Evolutionary conservation across 495 filamentous ascomycete species (phyloP), one percentile per base, ranked within the genome.

Genomic region (Penicillium antarcticum): DNA sequence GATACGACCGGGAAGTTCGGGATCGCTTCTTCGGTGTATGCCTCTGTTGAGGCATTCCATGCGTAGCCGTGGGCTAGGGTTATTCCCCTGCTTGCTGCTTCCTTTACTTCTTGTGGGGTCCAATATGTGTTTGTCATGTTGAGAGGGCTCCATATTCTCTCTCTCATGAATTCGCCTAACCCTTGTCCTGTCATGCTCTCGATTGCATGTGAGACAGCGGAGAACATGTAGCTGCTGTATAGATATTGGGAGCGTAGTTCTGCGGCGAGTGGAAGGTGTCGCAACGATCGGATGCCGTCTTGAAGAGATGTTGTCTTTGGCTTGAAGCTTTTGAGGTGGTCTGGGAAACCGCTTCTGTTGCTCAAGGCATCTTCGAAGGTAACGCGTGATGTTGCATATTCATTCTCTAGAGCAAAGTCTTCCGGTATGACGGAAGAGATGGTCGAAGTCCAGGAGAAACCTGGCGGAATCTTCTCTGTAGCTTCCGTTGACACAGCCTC

Each of bases 161-260:
- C 61, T 5, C 59, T 57, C 55, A 84, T 48, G 13, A 71, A 55
- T 0, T 61, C 51, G 0, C 73, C 75, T 17, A 82, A 60, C 52
- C 52, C 51, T 35, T 55, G 17, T 1, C 72, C 74, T 1, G 73
- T 75, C 1, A 72, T 24, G 18, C 61, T 61, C 61, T 82, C 68
- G 1, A 80, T 45, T 9, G 63, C 60, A 53, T 82, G 66, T 26
- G 68, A 58, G 0, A 70, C 71, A 5, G 68, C 66, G 24, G 72
- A 65, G 50, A 62, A 84, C 70, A 78, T 76, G 44, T 73, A 54
- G 36, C 82, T 83, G 56, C 69, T 78, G 51, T 82, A 82, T 32
- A 73, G 63, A 33, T 59, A 81, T 13, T 11, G 54, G 5, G 62
- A 68, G 4, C 74, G 63, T 13, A 68, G 68, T 26, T 68, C 61